Evolutionary conservation across 768 basidiomycete genomes (phyloP), one percentile per base, ranked within the genome.

Genomic region (Melanogaster broomeanus): DNA sequence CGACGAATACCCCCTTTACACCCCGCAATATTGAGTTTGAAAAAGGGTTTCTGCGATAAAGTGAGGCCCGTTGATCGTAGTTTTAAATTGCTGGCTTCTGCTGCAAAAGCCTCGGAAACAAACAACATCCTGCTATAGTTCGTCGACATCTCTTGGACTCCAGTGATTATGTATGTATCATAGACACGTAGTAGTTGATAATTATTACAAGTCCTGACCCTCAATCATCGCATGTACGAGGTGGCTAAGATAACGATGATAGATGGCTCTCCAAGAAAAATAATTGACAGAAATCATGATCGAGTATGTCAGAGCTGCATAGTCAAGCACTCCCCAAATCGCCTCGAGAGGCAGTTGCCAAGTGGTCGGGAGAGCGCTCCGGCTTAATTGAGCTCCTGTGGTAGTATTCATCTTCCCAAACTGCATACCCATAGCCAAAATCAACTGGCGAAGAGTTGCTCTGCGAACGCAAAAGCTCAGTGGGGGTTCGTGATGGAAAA

Each of bases 331-430:
- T 72, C 76, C 72, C 74, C 74, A 74, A 70, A 54, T 70, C 74
- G 71, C 68, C 66, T 64, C 57, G 46, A 61, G 64, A 65, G 49
- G 61, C 61, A 63, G 73, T 68, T 65, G 65, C 54, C 64, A 56
- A 57, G 68, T 65, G 59, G 60, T 71, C 72, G 78, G 66, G 76
- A 71, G 76, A 73, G 72, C 67, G 81, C 84, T 87, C 85, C 86
- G 86, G 86, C 86, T 88, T 88, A 88, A 86, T 85, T 86, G 85
- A 72, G 75, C 78, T 76, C 84, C 44, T 60, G 16, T 35, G 53
- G 39, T 37, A 34, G 59, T 48, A 34, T 69, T 60, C 45, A 55
- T 81, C 74, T 78, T 53, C 74, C 81, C 68, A 71, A 55, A 61
- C 65, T 63, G 53, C 31, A 67, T 87, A 87, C 86, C 85, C 81